Evolutionary conservation across 495 filamentous ascomycete species (phyloP).

Genomic region (Aspergillus cavernicola): DNA sequence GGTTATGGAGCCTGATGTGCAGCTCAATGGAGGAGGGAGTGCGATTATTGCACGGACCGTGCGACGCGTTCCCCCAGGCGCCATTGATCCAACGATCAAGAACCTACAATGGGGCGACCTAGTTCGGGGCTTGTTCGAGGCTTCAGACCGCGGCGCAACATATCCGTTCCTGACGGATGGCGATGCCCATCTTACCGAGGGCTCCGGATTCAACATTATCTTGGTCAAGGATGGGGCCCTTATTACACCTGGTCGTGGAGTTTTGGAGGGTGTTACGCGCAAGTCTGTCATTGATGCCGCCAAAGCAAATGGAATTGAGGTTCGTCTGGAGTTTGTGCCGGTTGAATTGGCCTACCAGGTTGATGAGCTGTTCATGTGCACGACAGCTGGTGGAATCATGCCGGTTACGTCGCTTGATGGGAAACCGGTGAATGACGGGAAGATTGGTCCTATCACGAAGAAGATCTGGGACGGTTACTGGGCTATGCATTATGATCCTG

Average conservation of each 20-base stretch:
- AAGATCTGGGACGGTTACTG: slow-evolving; percentile 41
- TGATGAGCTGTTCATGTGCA: slow-evolving; percentile 39
- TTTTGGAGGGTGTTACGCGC: slow-evolving; percentile 31
- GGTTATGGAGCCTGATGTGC: slow-evolving; percentile 37
- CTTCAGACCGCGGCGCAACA: slow-evolving; percentile 22
- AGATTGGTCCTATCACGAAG: slow-evolving; percentile 35
- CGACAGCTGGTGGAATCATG: slow-evolving; percentile 40
- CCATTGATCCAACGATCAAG: slow-evolving; percentile 39
- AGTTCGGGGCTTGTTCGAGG: slow-evolving; percentile 31
- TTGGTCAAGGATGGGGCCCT: slow-evolving; percentile 29
- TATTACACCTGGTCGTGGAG: slow-evolving; percentile 30
- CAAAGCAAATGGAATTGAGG: slow-evolving; percentile 15
- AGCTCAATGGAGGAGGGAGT: slow-evolving; percentile 27
- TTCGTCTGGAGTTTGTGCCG: slow-evolving; percentile 28
- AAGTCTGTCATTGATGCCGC: slow-evolving; percentile 34
- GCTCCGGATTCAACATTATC: slow-evolving; percentile 31
- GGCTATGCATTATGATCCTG: slow-evolving; percentile 34
- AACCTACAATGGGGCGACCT: slow-evolving; percentile 43
- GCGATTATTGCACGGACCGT: slow-evolving; percentile 38
- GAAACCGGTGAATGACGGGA: slow-evolving; percentile 28
- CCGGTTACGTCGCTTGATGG: slow-evolving; percentile 36
- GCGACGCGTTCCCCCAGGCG: slow-evolving; percentile 28
- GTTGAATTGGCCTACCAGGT: slow-evolving; percentile 25
- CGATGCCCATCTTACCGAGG: slow-evolving; percentile 31
- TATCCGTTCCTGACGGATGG: slow-evolving; percentile 40